Evolutionary conservation across 257 asterid genomes (phyloP).

Genomic region (Avicennia marina): DNA sequence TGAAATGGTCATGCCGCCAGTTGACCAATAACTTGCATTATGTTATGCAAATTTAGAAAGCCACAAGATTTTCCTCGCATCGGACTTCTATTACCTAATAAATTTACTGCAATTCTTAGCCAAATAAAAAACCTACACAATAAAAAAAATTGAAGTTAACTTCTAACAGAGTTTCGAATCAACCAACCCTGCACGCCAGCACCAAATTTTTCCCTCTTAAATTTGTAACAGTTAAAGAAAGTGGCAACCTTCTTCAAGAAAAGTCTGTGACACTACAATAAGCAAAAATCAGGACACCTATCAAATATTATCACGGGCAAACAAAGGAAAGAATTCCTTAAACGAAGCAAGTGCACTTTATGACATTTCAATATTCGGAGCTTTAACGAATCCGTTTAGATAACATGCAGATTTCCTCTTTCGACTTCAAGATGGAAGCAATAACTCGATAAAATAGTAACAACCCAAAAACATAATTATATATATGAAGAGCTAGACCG

Average conservation of each 20-base stretch:
- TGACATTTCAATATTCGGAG: neutral
- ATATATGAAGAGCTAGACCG: neutral
- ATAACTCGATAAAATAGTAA: neutral
- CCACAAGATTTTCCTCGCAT: neutral
- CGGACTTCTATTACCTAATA: slow-evolving; percentile 9
- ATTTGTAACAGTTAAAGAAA: slow-evolving; percentile 4
- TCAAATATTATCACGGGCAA: slow-evolving; percentile 8
- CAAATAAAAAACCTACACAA: slow-evolving; percentile 11
- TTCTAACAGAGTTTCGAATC: neutral
- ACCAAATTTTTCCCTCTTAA: neutral
- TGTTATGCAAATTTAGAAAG: slow-evolving; percentile 11
- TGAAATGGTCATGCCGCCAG: neutral
- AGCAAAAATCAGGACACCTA: neutral
- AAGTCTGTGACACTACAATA: neutral
- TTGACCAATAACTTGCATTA: slow-evolving; percentile 2
- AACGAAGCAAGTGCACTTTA: slow-evolving; percentile 3
- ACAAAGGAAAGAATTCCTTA: neutral
- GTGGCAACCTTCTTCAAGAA: neutral
- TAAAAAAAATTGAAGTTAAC: neutral
- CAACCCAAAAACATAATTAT: neutral
- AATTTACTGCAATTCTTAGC: slow-evolving; percentile 7
- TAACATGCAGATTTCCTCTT: neutral
- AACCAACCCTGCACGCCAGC: neutral
- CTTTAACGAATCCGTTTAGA: neutral
- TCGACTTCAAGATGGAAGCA: neutral